Conservation (phyloP, 2,329 filamentous ascomycete species). For the Penicillium concentricum region DNA sequence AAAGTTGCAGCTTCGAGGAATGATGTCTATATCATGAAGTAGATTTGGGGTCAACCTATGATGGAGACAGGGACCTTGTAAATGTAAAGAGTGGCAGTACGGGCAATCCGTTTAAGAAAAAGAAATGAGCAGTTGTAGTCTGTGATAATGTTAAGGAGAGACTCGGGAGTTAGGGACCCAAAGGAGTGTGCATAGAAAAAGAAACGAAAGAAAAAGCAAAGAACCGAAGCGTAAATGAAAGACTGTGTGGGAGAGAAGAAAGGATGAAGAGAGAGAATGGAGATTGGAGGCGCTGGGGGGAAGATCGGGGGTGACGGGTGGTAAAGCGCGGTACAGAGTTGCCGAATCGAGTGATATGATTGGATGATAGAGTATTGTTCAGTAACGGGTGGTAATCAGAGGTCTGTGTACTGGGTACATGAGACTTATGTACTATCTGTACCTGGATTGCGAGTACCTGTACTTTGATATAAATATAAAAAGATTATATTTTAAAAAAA, state of each 20-base stretch:
- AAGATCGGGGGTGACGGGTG: conserved; percentile 11
- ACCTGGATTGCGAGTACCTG: background rate
- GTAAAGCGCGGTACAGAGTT: conserved; percentile 13
- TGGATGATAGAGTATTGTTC: conserved; percentile 4
- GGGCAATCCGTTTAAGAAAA: conserved; percentile 18
- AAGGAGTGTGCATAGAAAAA: conserved; percentile 19
- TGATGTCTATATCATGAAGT: conserved; percentile 20
- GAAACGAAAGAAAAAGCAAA: conserved; percentile 21
- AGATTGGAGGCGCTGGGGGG: conserved; percentile 13
- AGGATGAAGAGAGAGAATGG: conserved; percentile 16
- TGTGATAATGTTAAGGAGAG: conserved; percentile 23
- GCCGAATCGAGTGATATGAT: conserved; percentile 5
- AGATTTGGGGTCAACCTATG: background rate
- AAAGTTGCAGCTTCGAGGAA: conserved; percentile 18
- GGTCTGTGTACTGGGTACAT: conserved; percentile 13
- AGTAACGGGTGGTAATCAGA: conserved; percentile 9
- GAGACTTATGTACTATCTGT: conserved; percentile 9
- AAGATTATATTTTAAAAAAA: background rate
- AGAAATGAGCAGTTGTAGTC: conserved; percentile 22
- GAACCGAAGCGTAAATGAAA: conserved; percentile 19
- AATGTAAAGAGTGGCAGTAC: conserved; percentile 11
- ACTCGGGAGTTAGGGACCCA: conserved; percentile 20
- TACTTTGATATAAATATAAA: background rate
- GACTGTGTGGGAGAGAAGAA: conserved; percentile 15
- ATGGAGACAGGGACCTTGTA: conserved; percentile 3